These are phyloP conservation scores for Saccharomycopsis selenospora DNA, from an alignment of 805 yeast species.

Conservation along the genomic window DNA sequence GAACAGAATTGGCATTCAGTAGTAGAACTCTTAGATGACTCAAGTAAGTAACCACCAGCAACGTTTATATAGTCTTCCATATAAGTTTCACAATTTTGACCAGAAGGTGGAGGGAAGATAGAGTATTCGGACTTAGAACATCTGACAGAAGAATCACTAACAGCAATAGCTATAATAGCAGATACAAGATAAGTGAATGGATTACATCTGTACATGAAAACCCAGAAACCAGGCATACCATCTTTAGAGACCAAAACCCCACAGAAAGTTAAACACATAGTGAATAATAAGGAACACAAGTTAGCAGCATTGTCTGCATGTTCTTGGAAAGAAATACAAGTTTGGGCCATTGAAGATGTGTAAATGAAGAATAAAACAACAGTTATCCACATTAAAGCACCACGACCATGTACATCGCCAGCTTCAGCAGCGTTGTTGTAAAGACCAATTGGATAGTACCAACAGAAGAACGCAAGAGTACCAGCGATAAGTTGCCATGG, in stretches of 20 bases:
- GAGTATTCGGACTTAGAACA: slow-evolving; percentile 47
- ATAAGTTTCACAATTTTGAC: slow-evolving; percentile 51
- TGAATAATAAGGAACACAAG: slow-evolving; percentile 47
- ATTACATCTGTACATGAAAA: slow-evolving; percentile 66
- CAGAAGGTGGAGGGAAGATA: slow-evolving; percentile 43
- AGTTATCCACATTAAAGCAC: slow-evolving; percentile 47
- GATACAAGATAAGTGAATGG: slow-evolving; percentile 63
- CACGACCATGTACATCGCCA: slow-evolving; percentile 41
- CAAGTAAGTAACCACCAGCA: slow-evolving; percentile 39
- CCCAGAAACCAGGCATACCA: slow-evolving; percentile 68
- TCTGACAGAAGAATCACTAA: slow-evolving; percentile 40
- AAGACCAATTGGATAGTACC: slow-evolving; percentile 71
- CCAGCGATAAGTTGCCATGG: slow-evolving; percentile 59
- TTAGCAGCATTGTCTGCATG: slow-evolving; percentile 59
- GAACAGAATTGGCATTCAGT: slow-evolving; percentile 55
- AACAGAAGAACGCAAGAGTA: slow-evolving; percentile 53
- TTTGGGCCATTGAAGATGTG: slow-evolving; percentile 51
- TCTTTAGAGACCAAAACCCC: slow-evolving; percentile 62
- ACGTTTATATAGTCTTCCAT: slow-evolving; percentile 32
- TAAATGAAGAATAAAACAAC: slow-evolving; percentile 44
- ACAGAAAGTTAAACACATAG: slow-evolving; percentile 62
- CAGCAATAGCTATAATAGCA: slow-evolving; percentile 47
- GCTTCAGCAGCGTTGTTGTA: slow-evolving; percentile 49
- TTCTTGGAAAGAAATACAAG: slow-evolving; percentile 52
- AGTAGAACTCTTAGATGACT: slow-evolving; percentile 35